These are phyloP conservation scores for Drosera capensis DNA, from an alignment of 148 eudicot genomes.

Conservation along the genomic window DNA sequence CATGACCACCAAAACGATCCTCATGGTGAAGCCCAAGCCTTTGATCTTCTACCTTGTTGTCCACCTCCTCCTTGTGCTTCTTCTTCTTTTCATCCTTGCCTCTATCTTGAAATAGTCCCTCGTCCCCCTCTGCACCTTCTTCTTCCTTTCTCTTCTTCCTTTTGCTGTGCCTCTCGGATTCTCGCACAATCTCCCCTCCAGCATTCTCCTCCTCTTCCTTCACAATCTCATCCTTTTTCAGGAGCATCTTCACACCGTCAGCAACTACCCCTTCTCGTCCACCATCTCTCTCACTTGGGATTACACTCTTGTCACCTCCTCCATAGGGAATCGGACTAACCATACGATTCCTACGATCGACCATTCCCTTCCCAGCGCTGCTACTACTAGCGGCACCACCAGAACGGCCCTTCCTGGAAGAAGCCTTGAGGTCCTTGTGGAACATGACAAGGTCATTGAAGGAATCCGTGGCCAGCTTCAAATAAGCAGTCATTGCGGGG, in stretches of 20 bases:
- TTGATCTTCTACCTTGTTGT: background rate
- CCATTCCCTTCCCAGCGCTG: constrained; percentile 1
- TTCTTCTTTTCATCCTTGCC: background rate
- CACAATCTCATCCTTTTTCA: no score
- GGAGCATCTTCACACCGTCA: background rate
- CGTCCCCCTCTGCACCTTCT: background rate
- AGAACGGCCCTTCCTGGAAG: constrained; percentile 5
- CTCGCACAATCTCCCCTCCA: background rate
- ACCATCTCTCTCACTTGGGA: no score
- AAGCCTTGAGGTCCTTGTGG: constrained; percentile 19
- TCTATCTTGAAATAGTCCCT: background rate
- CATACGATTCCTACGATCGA: background rate
- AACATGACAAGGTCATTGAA: constrained; percentile 29
- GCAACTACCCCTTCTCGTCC: background rate
- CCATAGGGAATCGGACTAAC: constrained; percentile 4
- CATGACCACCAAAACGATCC: background rate
- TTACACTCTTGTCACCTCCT: no score
- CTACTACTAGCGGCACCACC: background rate
- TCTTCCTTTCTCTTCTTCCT: background rate
- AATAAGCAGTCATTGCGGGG: constrained; percentile 28
- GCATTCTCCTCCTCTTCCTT: background rate
- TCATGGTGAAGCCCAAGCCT: background rate
- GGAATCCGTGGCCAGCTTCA: constrained; percentile 35
- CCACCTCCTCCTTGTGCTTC: background rate
- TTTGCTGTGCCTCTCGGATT: background rate